Percentiles rank a stretch among this genome's conserved stretches.
Evolutionary conservation across 1,284 basidiomycete species (phyloP).

Genomic region (Vanrija sp.): DNA sequence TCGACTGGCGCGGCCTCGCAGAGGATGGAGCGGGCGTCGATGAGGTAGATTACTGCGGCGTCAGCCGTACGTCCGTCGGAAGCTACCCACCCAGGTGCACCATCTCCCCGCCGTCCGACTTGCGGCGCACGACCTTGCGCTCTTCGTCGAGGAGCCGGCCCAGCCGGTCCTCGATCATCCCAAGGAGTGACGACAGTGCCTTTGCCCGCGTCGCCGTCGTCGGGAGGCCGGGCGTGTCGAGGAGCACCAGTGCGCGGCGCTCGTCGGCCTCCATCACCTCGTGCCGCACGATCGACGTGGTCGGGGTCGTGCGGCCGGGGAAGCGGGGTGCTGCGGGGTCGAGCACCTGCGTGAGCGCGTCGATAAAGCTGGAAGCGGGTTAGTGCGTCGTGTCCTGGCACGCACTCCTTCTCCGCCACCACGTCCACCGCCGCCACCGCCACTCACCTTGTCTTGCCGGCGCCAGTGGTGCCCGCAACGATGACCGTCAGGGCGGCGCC

Average conservation of each 20-base stretch:
- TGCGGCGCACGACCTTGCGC: conserved; percentile 34
- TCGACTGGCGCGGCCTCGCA: conserved; percentile 5
- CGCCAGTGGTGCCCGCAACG: conserved; percentile 35
- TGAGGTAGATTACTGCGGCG: conserved; percentile 37
- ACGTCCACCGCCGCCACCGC: background rate
- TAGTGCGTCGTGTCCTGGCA: background rate
- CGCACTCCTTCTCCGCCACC: background rate
- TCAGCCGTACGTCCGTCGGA: background rate
- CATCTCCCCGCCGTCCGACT: conserved; percentile 34
- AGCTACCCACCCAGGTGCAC: conserved; percentile 38
- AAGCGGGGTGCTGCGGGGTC: conserved; percentile 7
- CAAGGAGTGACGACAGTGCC: conserved; percentile 29
- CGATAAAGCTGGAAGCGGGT: conserved; percentile 9
- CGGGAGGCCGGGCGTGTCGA: conserved; percentile 44
- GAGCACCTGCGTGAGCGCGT: conserved; percentile 13
- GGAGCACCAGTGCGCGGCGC: conserved; percentile 11
- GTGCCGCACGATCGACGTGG: conserved; percentile 11
- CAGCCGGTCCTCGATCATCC: conserved; percentile 38
- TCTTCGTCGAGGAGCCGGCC: conserved; percentile 39
- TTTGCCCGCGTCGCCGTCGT: conserved; percentile 12
- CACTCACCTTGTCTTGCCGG: conserved; percentile 41
- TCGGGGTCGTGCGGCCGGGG: conserved; percentile 1
- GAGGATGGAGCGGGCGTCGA: conserved; percentile 38
- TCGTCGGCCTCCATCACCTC: conserved; percentile 2
- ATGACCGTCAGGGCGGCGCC: conserved; percentile 32